Base-by-base conservation (phyloP, 2,329 filamentous ascomycete species). In the Pseudogymnoascus pannorum region DNA sequence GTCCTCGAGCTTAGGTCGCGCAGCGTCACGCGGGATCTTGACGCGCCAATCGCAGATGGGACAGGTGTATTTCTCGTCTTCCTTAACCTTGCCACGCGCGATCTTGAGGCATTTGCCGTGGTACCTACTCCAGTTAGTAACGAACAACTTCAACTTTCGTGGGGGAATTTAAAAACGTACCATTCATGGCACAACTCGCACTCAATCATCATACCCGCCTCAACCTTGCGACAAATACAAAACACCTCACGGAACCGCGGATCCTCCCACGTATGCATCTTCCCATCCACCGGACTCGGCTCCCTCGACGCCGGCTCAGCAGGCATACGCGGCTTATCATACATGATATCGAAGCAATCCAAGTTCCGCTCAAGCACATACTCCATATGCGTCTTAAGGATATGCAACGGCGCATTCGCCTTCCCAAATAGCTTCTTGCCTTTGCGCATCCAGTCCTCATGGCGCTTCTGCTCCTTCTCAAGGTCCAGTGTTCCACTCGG, bases 141-240 rank as follows among this genome's bases (percentile, higher is more conserved):
- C 18, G n/a, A n/a, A n/a, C n/a, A n/a, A n/a, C n/a, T n/a, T n/a
- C n/a, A n/a, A n/a, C n/a, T n/a, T n/a, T n/a, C n/a, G n/a, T n/a
- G n/a, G n/a, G n/a, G n/a, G n/a, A n/a, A n/a, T n/a, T n/a, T n/a
- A n/a, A 20, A 26, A 18, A 78, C 86, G 78, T 74, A 92, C 94
- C 94, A 99, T 77, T 99, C 94, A 70, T 97, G 93, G 75, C 94
- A 99, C 38, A 97, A 81, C 73, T 97, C 94, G 73, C 94, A 99
- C 75, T 99, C 94, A 69, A 99, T 97, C 94, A 99, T 99, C 88
- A 97, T 95, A 59, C 94, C 94, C 36, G 93, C 92, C 75, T 99
- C 94, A 5, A 91, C 85, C 65, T 87, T 91, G 63, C 94, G 86
- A 75, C 94, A 99, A 67, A 99, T 96, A 74, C 94, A 99, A 73